A percentile compares a stretch with the other conserved stretches of the same genome.
These are phyloP conservation scores for Myxozyma lipomycoides DNA, from an alignment of 805 yeast species.

Conservation along the genomic window DNA sequence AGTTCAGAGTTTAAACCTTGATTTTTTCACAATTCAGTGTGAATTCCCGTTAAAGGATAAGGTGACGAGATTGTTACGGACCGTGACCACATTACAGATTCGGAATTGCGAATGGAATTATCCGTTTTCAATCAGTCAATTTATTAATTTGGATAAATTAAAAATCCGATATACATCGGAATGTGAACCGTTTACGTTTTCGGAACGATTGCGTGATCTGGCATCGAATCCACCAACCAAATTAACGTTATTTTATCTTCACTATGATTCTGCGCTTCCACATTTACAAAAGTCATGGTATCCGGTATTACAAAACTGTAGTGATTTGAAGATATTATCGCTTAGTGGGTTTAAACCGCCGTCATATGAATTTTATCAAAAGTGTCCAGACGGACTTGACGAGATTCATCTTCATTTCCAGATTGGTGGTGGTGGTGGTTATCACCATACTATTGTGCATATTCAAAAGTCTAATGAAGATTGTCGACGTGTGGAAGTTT, in stretches of 20 bases:
- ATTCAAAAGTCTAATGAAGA: not conserved
- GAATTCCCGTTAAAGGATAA: conserved; percentile 21
- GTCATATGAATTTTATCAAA: conserved; percentile 17
- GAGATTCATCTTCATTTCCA: conserved; percentile 22
- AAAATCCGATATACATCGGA: conserved; percentile 15
- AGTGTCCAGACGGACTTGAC: conserved; percentile 10
- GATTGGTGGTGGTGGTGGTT: too few relatives aligned
- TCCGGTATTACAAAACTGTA: conserved; percentile 15
- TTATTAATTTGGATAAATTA: conserved; percentile 7
- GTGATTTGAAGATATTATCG: conserved; percentile 8
- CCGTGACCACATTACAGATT: conserved; percentile 10
- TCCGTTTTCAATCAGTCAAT: conserved; percentile 24
- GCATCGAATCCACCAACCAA: conserved; percentile 21
- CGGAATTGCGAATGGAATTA: conserved; percentile 26
- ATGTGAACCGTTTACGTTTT: conserved; percentile 25
- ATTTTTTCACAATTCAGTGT: conserved; percentile 19
- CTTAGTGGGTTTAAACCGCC: conserved; percentile 26
- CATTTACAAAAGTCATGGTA: conserved; percentile 27
- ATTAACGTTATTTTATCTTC: too few relatives aligned
- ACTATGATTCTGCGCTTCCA: too few relatives aligned
- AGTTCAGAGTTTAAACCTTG: conserved; percentile 12
- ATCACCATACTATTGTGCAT: not conserved
- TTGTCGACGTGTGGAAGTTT: too few relatives aligned
- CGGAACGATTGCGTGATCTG: conserved; percentile 23
- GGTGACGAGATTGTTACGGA: conserved; percentile 8